These are phyloP conservation scores for Neobulgaria alba DNA, from an alignment of 2,329 filamentous ascomycete species.

Conservation along the genomic window DNA sequence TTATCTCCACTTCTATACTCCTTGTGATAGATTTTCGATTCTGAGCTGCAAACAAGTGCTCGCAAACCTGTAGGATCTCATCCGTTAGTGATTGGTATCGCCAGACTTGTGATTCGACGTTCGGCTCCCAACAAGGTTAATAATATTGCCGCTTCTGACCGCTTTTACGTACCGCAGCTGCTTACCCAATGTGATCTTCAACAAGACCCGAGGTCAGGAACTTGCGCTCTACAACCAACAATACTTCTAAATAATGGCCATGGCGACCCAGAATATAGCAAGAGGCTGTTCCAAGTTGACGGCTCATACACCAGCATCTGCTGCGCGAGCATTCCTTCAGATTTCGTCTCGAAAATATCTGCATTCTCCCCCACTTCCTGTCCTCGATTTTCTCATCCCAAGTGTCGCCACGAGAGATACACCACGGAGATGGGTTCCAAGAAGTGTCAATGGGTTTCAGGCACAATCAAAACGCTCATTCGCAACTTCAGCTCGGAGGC, in stretches of 20 bases:
- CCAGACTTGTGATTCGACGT: no score
- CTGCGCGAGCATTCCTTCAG: constrained; percentile 24
- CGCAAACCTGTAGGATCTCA: no score
- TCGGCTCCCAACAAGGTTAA: no score
- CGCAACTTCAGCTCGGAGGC: constrained; percentile 11
- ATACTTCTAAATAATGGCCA: constrained; percentile 4
- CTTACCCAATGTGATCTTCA: not conserved
- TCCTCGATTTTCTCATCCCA: constrained; percentile 26
- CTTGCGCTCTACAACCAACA: not conserved
- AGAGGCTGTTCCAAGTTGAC: constrained; percentile 17
- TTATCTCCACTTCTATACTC: no score
- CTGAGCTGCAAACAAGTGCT: no score
- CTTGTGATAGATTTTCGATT: no score
- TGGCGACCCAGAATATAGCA: constrained; percentile 21
- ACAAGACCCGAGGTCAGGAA: not conserved
- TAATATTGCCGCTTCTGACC: not conserved
- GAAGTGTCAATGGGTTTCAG: not conserved
- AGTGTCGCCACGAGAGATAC: constrained; percentile 4
- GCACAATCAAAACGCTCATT: constrained; percentile 15
- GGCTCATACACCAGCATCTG: constrained; percentile 12
- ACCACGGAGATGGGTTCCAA: not conserved
- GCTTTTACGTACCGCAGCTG: not conserved
- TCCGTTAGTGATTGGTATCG: no score
- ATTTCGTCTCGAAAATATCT: constrained; percentile 18
- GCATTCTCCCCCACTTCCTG: constrained; percentile 15